phyloP scores from a whole-genome alignment of 2,329 filamentous ascomycete species.

The Colletotrichum sp. region DNA sequence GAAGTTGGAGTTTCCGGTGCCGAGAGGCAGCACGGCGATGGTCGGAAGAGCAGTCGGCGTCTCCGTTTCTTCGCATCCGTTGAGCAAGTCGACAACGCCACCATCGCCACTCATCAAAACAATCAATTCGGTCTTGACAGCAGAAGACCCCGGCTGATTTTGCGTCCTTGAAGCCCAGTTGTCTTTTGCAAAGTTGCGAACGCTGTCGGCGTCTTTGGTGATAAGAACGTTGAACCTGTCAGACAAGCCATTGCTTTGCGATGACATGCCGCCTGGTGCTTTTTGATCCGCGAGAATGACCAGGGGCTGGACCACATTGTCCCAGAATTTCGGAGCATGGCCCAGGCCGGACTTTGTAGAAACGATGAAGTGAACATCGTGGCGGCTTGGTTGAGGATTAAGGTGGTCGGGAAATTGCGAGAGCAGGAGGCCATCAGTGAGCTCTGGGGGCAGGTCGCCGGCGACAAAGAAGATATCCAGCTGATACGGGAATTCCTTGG shows the following conservation, averaged over 20 bases:
- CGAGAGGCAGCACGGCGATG: constrained; percentile 63
- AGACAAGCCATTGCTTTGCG: constrained; percentile 10
- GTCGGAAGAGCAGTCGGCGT: constrained; percentile 37
- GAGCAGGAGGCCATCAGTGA: constrained; percentile 42
- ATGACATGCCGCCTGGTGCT: background rate
- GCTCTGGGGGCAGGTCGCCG: constrained; percentile 38
- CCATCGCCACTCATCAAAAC: constrained; percentile 89
- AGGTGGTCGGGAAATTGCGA: constrained; percentile 43
- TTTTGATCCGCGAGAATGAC: constrained; percentile 45
- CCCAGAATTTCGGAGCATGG: constrained; percentile 60
- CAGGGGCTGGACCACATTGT: constrained; percentile 59
- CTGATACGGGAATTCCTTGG: constrained; percentile 28
- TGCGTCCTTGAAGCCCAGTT: constrained; percentile 41
- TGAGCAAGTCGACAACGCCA: constrained; percentile 82
- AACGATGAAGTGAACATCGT: constrained; percentile 65
- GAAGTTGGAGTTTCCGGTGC: constrained; percentile 70
- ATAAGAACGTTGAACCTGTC: constrained; percentile 58
- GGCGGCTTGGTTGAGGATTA: background rate
- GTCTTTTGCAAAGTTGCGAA: constrained; percentile 64
- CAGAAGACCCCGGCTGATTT: background rate
- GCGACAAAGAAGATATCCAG: constrained; percentile 32
- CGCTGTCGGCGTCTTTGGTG: constrained; percentile 68
- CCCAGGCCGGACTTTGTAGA: constrained; percentile 71
- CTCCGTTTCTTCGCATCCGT: constrained; percentile 51
- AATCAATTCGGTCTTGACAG: constrained; percentile 56